A percentile compares a stretch with the other conserved stretches of the same genome.
phyloP scores from a whole-genome alignment of 768 basidiomycete species.

The Brasilioporus rufonigricans region DNA sequence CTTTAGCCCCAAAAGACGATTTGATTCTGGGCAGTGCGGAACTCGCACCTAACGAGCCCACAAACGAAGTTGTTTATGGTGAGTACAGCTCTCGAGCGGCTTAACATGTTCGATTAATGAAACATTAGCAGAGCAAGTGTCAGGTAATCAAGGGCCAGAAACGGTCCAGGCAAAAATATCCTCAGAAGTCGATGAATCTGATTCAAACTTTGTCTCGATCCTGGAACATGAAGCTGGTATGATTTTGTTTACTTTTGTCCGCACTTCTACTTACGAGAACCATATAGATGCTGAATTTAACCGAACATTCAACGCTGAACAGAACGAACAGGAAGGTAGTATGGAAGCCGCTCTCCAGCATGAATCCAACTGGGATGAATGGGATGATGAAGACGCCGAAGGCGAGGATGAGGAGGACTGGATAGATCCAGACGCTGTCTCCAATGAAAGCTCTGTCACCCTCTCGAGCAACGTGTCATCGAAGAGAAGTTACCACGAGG shows the following conservation, averaged over 20 bases:
- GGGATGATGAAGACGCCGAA: slow-evolving; percentile 40
- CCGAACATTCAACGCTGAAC: slow-evolving; percentile 17
- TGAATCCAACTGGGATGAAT: slow-evolving; percentile 29
- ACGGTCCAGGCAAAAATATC: slow-evolving; percentile 1
- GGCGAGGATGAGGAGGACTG: slow-evolving; percentile 44
- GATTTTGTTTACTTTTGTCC: not conserved
- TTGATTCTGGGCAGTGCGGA: not conserved
- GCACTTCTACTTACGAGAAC: slow-evolving; percentile 5
- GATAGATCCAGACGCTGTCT: slow-evolving; percentile 47
- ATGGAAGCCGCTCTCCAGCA: slow-evolving; percentile 15
- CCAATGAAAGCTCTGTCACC: slow-evolving; percentile 53
- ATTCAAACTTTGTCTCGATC: slow-evolving; percentile 25
- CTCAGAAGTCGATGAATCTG: slow-evolving; percentile 27
- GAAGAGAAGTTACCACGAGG: slow-evolving; percentile 48
- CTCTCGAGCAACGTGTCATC: slow-evolving; percentile 53
- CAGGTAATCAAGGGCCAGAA: slow-evolving; percentile 15
- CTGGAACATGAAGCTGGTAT: slow-evolving; percentile 33
- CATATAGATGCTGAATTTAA: slow-evolving; percentile 28
- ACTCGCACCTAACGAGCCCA: slow-evolving; percentile 1
- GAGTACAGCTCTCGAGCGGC: not conserved
- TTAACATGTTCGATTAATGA: slow-evolving; percentile 1
- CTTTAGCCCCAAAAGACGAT: slow-evolving; percentile 8
- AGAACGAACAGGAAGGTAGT: slow-evolving; percentile 16
- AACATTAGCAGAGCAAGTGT: slow-evolving; percentile 1
- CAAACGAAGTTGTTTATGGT: slow-evolving; percentile 7